Percentiles rank a stretch among this genome's conserved stretches.
Evolutionary conservation across 371 early-diverging fungal species (phyloP).

Genomic region (Saksenaea vasiformis): DNA sequence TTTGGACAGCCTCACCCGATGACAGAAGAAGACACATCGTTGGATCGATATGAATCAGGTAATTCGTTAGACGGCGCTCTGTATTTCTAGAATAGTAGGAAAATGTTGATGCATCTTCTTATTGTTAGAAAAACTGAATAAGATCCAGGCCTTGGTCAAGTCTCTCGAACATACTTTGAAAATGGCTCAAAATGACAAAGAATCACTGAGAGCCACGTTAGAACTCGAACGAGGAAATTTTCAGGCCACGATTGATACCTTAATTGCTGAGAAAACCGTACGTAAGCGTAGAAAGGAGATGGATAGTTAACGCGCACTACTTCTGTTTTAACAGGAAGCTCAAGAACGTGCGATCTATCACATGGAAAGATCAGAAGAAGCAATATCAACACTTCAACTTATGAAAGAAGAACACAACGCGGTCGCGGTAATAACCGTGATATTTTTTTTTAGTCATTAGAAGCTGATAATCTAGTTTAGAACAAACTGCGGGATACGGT

Average conservation of each 20-base stretch:
- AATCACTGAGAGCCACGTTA: constrained; percentile 1
- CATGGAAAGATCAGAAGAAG: constrained; percentile 11
- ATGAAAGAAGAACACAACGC: constrained; percentile 19
- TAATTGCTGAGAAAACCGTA: constrained; percentile 12
- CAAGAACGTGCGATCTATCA: constrained; percentile 22
- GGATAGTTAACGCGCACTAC: neutral
- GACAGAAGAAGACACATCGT: neutral
- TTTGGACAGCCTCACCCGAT: neutral
- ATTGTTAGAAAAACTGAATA: neutral
- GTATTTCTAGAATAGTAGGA: neutral
- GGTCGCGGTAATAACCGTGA: constrained; percentile 9
- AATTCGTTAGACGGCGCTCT: neutral
- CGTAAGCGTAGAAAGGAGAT: neutral
- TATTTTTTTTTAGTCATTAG: neutral
- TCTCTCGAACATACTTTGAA: neutral
- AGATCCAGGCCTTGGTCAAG: neutral
- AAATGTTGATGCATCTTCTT: neutral
- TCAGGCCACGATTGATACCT: neutral
- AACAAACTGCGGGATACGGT: constrained; percentile 8
- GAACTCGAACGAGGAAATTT: constrained; percentile 9
- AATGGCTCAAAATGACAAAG: neutral
- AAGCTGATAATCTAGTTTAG: neutral
- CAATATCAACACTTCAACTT: constrained; percentile 8
- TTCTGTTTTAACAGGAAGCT: constrained; percentile 14
- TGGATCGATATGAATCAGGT: neutral